Evolutionary conservation across 345 rosid genomes (phyloP), one percentile per base, ranked within the genome.

Genomic region (Murraya paniculata): DNA sequence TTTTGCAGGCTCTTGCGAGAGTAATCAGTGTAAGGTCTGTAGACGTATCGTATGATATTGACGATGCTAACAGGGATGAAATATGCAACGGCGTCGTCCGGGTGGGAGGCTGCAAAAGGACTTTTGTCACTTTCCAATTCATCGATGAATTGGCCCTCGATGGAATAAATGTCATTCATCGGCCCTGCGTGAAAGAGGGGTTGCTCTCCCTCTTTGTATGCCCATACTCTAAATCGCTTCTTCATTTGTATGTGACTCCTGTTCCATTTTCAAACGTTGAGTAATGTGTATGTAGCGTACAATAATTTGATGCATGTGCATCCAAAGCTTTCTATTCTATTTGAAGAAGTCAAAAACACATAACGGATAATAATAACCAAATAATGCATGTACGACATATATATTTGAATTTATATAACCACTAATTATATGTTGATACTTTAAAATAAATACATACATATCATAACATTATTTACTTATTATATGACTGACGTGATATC

Each of bases 171-270:
- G 78, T 89, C 79, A 28, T 85, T 88, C 69, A 90, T 61, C 31
- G 97, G 97, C 3, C 94, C 94, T 30, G 78, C 82, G 77, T 88
- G 97, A 74, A 89, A 86, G 4, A 92, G 31, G 8, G 97, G 97
- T 18, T 69, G 78, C 64, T 92, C 91, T 31, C 97, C 97, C 71
- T 92, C 97, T 68, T 64, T 83, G 88, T 90, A 92, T 60, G 90
- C 31, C 94, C 94, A 90, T 60, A 92, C 93, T 81, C 84, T 88
- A 66, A 92, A 87, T 55, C 85, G 80, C 75, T 86, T 92, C 82
- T 83, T 82, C 97, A 92, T 92, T 79, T 90, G 92, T 33, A 41
- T 58, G 77, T 92, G 94, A 78, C 97, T 92, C 88, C 97, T 90
- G 89, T 10, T n/a, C 9, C 55, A 30, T 19, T 58, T 58, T 58